These are phyloP conservation scores for Barbatosphaeria neglecta DNA, from an alignment of 495 filamentous ascomycete species.

Conservation along the genomic window DNA sequence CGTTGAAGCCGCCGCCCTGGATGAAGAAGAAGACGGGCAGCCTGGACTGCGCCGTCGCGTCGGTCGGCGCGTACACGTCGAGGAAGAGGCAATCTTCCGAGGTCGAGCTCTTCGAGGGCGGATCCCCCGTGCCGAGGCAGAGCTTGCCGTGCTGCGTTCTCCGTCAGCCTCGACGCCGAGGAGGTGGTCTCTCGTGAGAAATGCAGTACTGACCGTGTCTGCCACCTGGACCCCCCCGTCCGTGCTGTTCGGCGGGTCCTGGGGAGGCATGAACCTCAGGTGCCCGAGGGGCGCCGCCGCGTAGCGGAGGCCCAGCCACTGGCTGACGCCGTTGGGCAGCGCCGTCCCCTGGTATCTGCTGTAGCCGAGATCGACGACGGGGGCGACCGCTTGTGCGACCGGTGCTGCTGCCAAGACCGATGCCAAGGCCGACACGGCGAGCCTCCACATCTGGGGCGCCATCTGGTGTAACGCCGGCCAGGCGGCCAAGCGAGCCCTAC, in stretches of 20 bases:
- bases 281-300: slow-evolving; percentile 26
- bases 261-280: slow-evolving; percentile 23
- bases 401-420: too few species aligned
- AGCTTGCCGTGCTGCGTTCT: slow-evolving; percentile 30
- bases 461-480: too few species aligned
- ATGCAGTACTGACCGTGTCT: slow-evolving; percentile 11
- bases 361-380: slow-evolving; percentile 25
- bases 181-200: not conserved
- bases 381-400: slow-evolving; percentile 1
- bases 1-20: slow-evolving; percentile 57
- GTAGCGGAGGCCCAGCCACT: slow-evolving; percentile 31
- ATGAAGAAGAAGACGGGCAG: slow-evolving; percentile 62
- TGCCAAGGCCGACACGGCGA: too few species aligned
- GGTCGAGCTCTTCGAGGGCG: slow-evolving; percentile 5
- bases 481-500: too few species aligned
- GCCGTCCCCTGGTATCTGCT: slow-evolving; percentile 19
- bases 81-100: slow-evolving; percentile 62
- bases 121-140: slow-evolving; percentile 36
- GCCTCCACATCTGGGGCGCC: too few species aligned
- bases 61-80: slow-evolving; percentile 54
- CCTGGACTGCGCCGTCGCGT: slow-evolving; percentile 29
- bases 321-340: slow-evolving; percentile 19
- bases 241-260: slow-evolving; percentile 15
- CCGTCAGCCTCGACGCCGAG: slow-evolving; percentile 9
- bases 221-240: slow-evolving; percentile 19